Base-by-base conservation (phyloP, 2,329 filamentous ascomycete genomes). In the Aspergillus candidus region DNA sequence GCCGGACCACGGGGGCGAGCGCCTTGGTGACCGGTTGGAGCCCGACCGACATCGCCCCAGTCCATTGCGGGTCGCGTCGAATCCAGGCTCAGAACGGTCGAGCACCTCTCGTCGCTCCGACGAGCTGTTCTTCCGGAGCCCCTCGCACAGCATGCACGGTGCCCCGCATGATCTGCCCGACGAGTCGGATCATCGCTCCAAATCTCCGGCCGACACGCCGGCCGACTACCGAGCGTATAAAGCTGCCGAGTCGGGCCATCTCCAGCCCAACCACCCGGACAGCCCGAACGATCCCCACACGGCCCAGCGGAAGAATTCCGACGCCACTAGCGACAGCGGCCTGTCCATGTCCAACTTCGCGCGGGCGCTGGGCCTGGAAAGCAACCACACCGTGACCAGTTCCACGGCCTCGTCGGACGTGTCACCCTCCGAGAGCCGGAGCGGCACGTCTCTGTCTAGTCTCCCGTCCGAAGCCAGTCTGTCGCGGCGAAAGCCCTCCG, bases 351-450 rank as follows among this genome's bases (percentile, higher is more conserved):
- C 67, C 4, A 67, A 63, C 35, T 69, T 69, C 36, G 65, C 65
- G 4, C 62, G 63, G 10, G 62, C 61, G 3, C 49, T 70, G 10
- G 67, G 66, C 18, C 50, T 70, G 1, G 74, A 77, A 30, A 84
- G 84, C 53, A 77, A 84, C 54, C 82, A 86, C 54, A 74, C 77
- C 4, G 70, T 79, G 0, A 79, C 80, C 1, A 76, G 78, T 47
- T 88, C 83, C 2, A 75, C 77, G 18, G 82, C 81, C 0, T 87
- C 84, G 0, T 80, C 77, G 13, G 74, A 75, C 35, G 86, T 83
- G 2, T 76, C 73, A 1, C 76, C 73, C 32, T 84, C 80, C 43
- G 73, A 75, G n/a, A 68, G 66, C 1, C 79, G 79, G 54, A 76
- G 77, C 47, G 68, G 76, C 1, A 86, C 82, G 56, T 83, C 82